Evolutionary conservation across 2,329 filamentous ascomycete species (phyloP).

Genomic region (Fusarium compactum): DNA sequence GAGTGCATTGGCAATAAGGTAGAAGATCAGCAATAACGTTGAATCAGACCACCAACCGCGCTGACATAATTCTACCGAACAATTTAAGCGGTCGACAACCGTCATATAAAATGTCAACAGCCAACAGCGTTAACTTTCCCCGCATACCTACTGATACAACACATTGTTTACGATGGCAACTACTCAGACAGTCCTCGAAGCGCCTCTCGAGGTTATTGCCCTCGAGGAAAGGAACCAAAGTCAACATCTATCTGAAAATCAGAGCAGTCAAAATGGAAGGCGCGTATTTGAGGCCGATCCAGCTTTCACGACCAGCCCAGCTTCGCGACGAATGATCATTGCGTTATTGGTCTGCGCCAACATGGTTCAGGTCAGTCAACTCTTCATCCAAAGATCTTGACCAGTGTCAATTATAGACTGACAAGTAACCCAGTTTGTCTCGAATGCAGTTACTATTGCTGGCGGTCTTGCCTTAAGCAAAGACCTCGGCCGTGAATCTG

Average conservation of each 20-base stretch:
- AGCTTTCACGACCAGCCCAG: slow-evolving; percentile 15
- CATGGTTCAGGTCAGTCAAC: not conserved
- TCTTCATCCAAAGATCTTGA: accelerated
- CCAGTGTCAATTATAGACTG: not conserved
- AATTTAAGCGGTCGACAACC: slow-evolving; percentile 8
- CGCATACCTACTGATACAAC: not conserved
- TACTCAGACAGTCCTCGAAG: not conserved
- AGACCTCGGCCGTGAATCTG: slow-evolving; percentile 12
- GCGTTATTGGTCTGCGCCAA: slow-evolving; percentile 19
- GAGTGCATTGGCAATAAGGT: not conserved
- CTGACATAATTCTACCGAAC: slow-evolving; percentile 4
- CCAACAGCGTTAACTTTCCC: not conserved
- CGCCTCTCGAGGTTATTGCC: not conserved
- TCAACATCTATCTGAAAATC: accelerated
- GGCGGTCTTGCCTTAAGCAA: slow-evolving; percentile 18
- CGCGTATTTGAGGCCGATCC: slow-evolving; percentile 16
- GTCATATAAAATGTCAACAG: not conserved
- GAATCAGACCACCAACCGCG: not conserved
- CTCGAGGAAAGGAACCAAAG: not conserved
- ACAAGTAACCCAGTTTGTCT: not conserved
- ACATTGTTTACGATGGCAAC: not conserved
- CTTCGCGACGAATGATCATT: slow-evolving; percentile 12
- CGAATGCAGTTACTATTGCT: slow-evolving; percentile 3
- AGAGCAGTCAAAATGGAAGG: not conserved
- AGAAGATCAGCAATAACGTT: not conserved